phyloP scores from a whole-genome alignment of 2,329 filamentous ascomycete genomes.

The Microsporum audouinii region DNA sequence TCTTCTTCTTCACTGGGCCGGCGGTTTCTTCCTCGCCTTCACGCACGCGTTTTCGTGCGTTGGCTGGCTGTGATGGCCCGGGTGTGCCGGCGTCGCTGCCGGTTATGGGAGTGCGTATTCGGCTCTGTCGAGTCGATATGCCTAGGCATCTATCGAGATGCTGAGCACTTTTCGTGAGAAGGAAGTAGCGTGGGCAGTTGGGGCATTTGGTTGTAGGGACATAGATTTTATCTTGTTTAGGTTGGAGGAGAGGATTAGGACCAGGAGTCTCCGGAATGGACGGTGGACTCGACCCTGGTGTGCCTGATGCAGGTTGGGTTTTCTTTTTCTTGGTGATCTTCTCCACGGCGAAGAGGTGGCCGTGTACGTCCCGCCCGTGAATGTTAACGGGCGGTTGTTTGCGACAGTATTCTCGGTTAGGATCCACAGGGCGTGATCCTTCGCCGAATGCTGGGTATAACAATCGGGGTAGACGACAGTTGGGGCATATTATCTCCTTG shows the following conservation, averaged over 20 bases:
- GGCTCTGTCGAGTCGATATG: slow-evolving; percentile 41
- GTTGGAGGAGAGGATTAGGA: slow-evolving; percentile 22
- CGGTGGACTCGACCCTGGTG: slow-evolving; percentile 26
- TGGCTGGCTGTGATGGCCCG: neutral
- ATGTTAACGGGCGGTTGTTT: slow-evolving; percentile 47
- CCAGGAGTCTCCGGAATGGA: slow-evolving; percentile 21
- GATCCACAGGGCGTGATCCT: slow-evolving; percentile 40
- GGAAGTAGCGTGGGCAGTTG: slow-evolving; percentile 49
- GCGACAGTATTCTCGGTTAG: slow-evolving; percentile 47
- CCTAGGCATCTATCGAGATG: slow-evolving; percentile 52
- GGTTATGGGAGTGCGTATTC: slow-evolving; percentile 30
- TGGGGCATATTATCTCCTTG: slow-evolving; percentile 48
- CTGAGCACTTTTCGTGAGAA: slow-evolving; percentile 50
- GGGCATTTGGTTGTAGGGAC: slow-evolving; percentile 43
- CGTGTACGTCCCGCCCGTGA: slow-evolving; percentile 52
- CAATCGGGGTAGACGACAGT: slow-evolving; percentile 49
- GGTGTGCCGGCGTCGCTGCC: slow-evolving; percentile 35
- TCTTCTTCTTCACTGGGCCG: slow-evolving; percentile 10
- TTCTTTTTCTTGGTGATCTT: slow-evolving; percentile 39
- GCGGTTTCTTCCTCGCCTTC: slow-evolving; percentile 11
- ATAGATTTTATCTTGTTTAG: slow-evolving; percentile 22
- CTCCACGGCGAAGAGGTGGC: slow-evolving; percentile 35
- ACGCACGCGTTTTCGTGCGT: slow-evolving; percentile 19
- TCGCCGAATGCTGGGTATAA: slow-evolving; percentile 46
- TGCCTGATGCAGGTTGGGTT: slow-evolving; percentile 28